Conservation (phyloP, 495 filamentous ascomycete species). For the Trichoderma virens region DNA sequence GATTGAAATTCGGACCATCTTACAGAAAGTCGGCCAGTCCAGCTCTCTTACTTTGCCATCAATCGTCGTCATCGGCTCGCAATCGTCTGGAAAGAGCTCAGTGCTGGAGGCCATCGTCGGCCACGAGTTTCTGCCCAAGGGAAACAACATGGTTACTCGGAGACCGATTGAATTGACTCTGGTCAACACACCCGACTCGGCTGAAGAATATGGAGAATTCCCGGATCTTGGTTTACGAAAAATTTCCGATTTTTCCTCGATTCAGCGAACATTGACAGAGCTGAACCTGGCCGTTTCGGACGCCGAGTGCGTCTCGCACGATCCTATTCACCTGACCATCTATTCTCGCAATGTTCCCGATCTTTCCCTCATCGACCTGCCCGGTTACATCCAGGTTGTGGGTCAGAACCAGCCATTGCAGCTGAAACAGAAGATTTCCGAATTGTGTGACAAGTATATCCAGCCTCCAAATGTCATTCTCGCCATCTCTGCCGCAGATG, state of each 20-base stretch:
- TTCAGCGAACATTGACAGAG: slow-evolving; percentile 90
- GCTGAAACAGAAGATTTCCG: slow-evolving; percentile 90
- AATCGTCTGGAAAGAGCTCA: slow-evolving; percentile 97
- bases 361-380: slow-evolving; percentile 91
- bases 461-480: slow-evolving; percentile 92
- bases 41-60: slow-evolving; percentile 80
- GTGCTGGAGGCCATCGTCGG: slow-evolving; percentile 96
- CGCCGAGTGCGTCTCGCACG: slow-evolving; percentile 85
- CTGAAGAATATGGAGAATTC: slow-evolving; percentile 94
- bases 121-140: slow-evolving; percentile 96
- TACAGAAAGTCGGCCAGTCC: slow-evolving; percentile 86
- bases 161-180: slow-evolving; percentile 95
- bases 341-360: slow-evolving; percentile 94
- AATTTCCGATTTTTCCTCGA: slow-evolving; percentile 86
- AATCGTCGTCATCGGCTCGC: slow-evolving; percentile 96
- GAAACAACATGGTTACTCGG: slow-evolving; percentile 95
- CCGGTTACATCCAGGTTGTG: slow-evolving; percentile 93
- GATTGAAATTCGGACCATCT: slow-evolving; percentile 94
- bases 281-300: slow-evolving; percentile 90
- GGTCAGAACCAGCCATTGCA: slow-evolving; percentile 84
- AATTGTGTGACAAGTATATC: slow-evolving; percentile 98
- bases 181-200: slow-evolving; percentile 86
- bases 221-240: slow-evolving; percentile 84
- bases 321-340: slow-evolving; percentile 91
- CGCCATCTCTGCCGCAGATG: slow-evolving; percentile 94